phyloP scores from a whole-genome alignment of 106 monocot genomes.

The Posidonia australis region DNA sequence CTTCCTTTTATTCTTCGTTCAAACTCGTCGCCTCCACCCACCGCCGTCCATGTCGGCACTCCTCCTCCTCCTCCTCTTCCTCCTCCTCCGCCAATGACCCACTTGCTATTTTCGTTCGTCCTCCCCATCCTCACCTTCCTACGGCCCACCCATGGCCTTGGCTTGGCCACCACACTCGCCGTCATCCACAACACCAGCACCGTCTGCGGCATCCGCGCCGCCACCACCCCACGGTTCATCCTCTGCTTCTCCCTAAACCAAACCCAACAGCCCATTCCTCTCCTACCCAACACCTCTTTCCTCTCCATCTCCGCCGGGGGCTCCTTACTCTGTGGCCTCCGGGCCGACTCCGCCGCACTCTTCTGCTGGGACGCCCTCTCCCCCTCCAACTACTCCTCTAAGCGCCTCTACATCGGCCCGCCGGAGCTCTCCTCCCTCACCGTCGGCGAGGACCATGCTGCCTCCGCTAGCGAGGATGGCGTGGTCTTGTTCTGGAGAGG shows the following conservation, averaged over 20 bases:
- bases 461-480: constrained; percentile 8
- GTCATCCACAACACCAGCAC: background rate
- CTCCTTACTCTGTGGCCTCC: constrained; percentile 19
- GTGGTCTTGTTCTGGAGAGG: constrained; percentile 51
- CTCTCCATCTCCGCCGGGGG: constrained; percentile 12
- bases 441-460: constrained; percentile 60
- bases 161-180: background rate
- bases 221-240: background rate
- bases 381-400: constrained; percentile 8
- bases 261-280: background rate
- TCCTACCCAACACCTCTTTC: constrained; percentile 16
- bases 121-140: background rate
- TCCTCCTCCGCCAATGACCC: background rate
- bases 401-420: constrained; percentile 57
- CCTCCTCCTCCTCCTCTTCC: too few species aligned
- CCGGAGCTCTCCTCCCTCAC: constrained; percentile 20
- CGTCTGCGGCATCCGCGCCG: constrained; percentile 2
- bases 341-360: constrained; percentile 9
- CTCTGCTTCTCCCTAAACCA: background rate
- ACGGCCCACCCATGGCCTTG: background rate
- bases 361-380: constrained; percentile 48
- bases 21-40: background rate
- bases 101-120: background rate
- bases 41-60: background rate
- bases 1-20: background rate